Evolutionary conservation across 148 eudicot species (phyloP), one percentile per base, ranked within the genome.

Genomic region (Silene uniflora): DNA sequence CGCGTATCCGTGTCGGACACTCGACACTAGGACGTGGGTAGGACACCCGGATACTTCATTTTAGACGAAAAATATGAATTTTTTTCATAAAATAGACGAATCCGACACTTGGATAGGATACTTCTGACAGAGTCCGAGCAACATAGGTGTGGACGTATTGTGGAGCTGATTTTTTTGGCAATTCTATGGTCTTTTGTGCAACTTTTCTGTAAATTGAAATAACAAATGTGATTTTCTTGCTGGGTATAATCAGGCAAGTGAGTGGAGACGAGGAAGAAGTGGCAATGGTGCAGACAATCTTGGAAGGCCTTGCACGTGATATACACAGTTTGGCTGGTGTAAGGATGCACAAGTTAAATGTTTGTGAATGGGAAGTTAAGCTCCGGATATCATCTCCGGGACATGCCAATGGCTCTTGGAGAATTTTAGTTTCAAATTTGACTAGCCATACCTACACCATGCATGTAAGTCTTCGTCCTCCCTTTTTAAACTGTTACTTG

Each of bases 331-430:
- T 79, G 56, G 87, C 89, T 82, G 98, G 97, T 24, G 91, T 88
- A 35, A 91, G 88, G 78, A 91, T 96, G 99, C 93, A 96, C 70
- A 88, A 88, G 0, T 82, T 96, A 80, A 88, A 96, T 81, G 98
- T 96, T 61, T 91, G 92, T 73, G 97, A 91, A 80, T 96, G 99
- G 99, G 99, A 96, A 84, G 91, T 96, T 74, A 96, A 96, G 84
- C 93, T 96, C 68, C 85, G 89, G 89, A 82, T 96, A 61, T 84
- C 90, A 79, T 89, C 94, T 74, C 75, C 82, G 59, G 98, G 98
- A 71, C 87, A 77, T 70, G 91, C 99, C 67, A 87, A 86, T 83
- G 99, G 97, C 79, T 89, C 91, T 70, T 96, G 99, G 99, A 92
- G 99, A 82, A 78, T 96, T 39, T 87, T 86, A 23, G 95, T 92